A percentile compares a stretch with the other conserved stretches of the same genome.
phyloP scores from a whole-genome alignment of 169 alveolate species.

The Nephromyces sp. region DNA sequence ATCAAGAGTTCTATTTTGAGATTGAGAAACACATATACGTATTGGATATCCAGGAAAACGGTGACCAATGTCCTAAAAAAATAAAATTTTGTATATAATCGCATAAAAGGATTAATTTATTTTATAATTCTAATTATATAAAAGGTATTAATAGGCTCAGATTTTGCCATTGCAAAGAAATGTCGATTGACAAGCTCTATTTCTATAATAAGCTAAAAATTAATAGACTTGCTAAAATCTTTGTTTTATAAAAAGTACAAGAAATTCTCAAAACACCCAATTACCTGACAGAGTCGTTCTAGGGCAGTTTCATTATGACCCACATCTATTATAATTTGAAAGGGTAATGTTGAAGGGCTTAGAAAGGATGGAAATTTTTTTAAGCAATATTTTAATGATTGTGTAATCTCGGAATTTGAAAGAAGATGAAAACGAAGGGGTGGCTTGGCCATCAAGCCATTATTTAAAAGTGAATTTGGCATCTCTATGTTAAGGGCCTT shows the following conservation, averaged over 20 bases:
- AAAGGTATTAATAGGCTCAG: neutral
- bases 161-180: neutral
- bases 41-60: conserved; percentile 8
- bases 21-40: neutral
- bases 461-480: neutral
- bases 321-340: conserved; percentile 62
- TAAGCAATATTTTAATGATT: neutral
- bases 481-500: neutral
- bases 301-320: conserved; percentile 75
- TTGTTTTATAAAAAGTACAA: too few species aligned
- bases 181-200: neutral
- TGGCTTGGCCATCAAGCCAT: neutral
- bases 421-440: conserved; percentile 2
- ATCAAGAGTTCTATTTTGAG: neutral
- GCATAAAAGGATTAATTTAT: neutral
- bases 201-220: neutral
- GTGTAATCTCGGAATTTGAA: neutral
- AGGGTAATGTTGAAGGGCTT: conserved; percentile 7
- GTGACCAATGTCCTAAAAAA: conserved; percentile 6
- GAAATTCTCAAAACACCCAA: too few species aligned
- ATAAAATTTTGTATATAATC: neutral
- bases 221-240: neutral
- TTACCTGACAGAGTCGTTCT: conserved; percentile 51
- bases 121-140: neutral
- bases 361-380: neutral